Conservation (phyloP, 2,329 filamentous ascomycete species). For the Colletotrichum incanum region DNA sequence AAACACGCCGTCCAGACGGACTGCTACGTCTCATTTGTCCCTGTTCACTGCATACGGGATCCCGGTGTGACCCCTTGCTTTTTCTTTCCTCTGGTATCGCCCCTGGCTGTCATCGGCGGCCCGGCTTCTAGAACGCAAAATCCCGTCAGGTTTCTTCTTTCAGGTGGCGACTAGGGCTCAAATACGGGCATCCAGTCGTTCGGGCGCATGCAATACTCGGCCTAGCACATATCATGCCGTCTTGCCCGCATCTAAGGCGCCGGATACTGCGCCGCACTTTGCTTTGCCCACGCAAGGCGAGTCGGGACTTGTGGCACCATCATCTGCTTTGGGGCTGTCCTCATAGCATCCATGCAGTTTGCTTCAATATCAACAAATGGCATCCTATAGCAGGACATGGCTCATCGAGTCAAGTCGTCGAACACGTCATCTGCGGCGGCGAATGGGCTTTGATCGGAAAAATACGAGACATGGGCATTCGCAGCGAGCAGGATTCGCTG, state of each 20-base stretch:
- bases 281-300: constrained; percentile 9
- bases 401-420: constrained; percentile 20
- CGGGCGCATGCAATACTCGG: constrained; percentile 1
- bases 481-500: neutral
- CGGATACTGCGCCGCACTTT: neutral
- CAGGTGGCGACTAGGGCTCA: constrained; percentile 5
- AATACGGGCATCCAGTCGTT: constrained; percentile 11
- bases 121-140: constrained; percentile 39
- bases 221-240: neutral
- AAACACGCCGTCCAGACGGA: constrained; percentile 24
- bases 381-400: constrained; percentile 24
- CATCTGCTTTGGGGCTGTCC: neutral
- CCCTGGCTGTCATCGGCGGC: constrained; percentile 14
- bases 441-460: neutral
- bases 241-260: neutral
- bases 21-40: constrained; percentile 23
- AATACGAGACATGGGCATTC: neutral
- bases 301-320: constrained; percentile 20
- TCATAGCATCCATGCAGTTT: constrained; percentile 22
- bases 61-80: neutral
- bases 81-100: constrained; percentile 3
- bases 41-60: neutral
- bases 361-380: constrained; percentile 25
- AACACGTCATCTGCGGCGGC: constrained; percentile 2
- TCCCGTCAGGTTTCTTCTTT: constrained; percentile 10